Evolutionary conservation across 2,329 filamentous ascomycete species (phyloP).

Genomic region (Aspergillus sp.): DNA sequence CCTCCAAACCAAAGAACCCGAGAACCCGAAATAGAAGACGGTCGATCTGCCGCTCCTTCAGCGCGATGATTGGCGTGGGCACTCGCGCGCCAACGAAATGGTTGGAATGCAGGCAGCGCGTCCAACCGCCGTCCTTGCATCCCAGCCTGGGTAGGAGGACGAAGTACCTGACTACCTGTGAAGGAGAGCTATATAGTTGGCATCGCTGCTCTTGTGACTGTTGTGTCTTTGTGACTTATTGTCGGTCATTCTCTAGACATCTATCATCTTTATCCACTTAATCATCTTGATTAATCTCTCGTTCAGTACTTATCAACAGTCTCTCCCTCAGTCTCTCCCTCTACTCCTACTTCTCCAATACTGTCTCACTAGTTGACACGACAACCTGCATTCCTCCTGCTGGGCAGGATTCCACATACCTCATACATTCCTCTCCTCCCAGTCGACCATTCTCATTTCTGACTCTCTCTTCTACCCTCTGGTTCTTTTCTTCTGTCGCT

Average conservation of each 20-base stretch:
- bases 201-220: no score
- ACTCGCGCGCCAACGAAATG: conserved; percentile 4
- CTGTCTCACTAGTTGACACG: conserved; percentile 31
- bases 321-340: conserved; percentile 12
- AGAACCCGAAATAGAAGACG: no score
- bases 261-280: no score
- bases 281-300: no score
- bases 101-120: conserved; percentile 10
- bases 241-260: no score
- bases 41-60: background rate
- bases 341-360: conserved; percentile 10
- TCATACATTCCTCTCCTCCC: background rate
- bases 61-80: conserved; percentile 4
- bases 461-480: conserved; percentile 8
- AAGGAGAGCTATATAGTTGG: no score
- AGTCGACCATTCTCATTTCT: background rate
- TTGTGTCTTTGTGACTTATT: no score
- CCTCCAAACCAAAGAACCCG: background rate
- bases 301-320: conserved; percentile 5
- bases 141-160: no score
- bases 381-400: conserved; percentile 33
- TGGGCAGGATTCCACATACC: conserved; percentile 1
- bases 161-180: no score
- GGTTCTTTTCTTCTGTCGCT: background rate
- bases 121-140: conserved; percentile 14